Conservation (phyloP, 192 early-diverging fungal species). For the Mortierella claussenii region DNA sequence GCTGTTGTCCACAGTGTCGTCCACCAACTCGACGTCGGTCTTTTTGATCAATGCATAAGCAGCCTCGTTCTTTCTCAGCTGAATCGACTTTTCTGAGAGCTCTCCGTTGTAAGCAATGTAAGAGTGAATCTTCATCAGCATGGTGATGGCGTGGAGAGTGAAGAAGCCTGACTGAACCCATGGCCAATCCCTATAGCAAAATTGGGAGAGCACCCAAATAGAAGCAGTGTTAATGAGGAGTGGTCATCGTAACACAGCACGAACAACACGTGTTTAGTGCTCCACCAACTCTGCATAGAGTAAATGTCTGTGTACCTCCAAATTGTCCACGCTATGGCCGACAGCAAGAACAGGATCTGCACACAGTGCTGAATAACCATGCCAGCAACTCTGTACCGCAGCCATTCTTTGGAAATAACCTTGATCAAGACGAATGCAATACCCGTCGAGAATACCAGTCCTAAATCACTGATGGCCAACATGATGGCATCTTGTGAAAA, state of each 20-base stretch:
- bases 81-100: constrained; percentile 61
- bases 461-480: constrained; percentile 77
- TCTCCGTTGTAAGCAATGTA: constrained; percentile 87
- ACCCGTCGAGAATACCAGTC: constrained; percentile 73
- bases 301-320: constrained; percentile 48
- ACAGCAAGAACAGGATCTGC: constrained; percentile 68
- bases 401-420: constrained; percentile 57
- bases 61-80: constrained; percentile 48
- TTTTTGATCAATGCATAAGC: constrained; percentile 47
- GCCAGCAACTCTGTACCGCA: constrained; percentile 60
- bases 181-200: constrained; percentile 85
- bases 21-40: constrained; percentile 9
- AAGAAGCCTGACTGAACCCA: constrained; percentile 94
- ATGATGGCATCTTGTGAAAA: constrained; percentile 72
- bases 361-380: constrained; percentile 70
- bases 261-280: no score
- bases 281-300: no score
- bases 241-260: no score
- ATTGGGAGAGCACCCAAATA: no score
- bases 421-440: constrained; percentile 72
- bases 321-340: constrained; percentile 69
- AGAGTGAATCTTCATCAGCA: constrained; percentile 98
- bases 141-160: constrained; percentile 86
- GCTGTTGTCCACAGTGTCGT: constrained; percentile 8
- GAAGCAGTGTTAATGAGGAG: no score